These are phyloP conservation scores for Ogataea methylovora DNA, from an alignment of 805 yeast species.

Conservation along the genomic window DNA sequence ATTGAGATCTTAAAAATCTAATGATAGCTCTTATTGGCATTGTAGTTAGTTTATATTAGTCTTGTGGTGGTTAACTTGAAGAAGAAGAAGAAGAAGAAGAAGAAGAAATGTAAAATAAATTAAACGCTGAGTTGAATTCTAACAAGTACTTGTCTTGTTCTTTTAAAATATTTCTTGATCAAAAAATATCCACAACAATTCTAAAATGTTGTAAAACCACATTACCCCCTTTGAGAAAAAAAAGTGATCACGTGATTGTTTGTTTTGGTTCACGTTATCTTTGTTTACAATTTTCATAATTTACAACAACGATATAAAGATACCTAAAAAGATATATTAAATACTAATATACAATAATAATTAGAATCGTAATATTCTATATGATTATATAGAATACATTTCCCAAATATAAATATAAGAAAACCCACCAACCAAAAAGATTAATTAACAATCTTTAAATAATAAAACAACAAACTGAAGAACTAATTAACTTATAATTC, in stretches of 20 bases:
- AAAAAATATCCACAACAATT: too few species aligned
- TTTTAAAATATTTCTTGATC: background rate
- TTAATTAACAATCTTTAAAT: background rate
- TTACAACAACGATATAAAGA: too few species aligned
- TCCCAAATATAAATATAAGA: background rate
- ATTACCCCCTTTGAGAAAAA: too few species aligned
- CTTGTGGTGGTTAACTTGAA: background rate
- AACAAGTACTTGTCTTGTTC: background rate
- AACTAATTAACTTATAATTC: slow-evolving; percentile 35
- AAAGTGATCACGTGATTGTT: too few species aligned
- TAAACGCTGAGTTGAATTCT: background rate
- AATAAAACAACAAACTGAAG: background rate
- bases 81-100: background rate
- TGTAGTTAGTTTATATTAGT: slow-evolving; percentile 2
- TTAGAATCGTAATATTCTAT: background rate
- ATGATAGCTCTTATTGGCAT: slow-evolving; percentile 29
- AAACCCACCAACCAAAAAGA: background rate
- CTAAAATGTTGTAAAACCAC: too few species aligned
- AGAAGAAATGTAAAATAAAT: background rate
- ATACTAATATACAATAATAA: slow-evolving; percentile 1
- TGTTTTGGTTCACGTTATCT: too few species aligned
- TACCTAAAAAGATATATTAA: slow-evolving; percentile 1
- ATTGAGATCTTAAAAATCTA: slow-evolving; percentile 23
- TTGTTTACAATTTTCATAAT: too few species aligned
- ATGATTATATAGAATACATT: background rate